A percentile compares a stretch with the other conserved stretches of the same genome.
phyloP scores from a whole-genome alignment of 2,329 filamentous ascomycete genomes.

The Aspergillus neoniger region DNA sequence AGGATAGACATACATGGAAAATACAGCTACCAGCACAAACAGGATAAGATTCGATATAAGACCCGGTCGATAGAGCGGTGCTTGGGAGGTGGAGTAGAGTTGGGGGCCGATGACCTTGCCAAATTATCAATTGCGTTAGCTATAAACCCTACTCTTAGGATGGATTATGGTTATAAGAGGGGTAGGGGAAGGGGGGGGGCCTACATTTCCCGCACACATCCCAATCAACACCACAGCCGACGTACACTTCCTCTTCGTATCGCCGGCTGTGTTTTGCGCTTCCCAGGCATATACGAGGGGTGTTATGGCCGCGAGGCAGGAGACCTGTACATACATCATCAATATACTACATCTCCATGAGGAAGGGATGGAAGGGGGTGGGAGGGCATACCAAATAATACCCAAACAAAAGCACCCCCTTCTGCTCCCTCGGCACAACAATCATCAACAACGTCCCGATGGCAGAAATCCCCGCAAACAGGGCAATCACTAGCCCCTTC shows the following conservation, averaged over 20 bases:
- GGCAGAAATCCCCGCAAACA: slow-evolving; percentile 41
- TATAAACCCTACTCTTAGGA: no score
- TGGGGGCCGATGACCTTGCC: slow-evolving; percentile 33
- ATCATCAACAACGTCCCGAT: slow-evolving; percentile 53
- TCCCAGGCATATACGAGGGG: slow-evolving; percentile 41
- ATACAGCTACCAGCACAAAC: slow-evolving; percentile 33
- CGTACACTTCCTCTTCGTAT: slow-evolving; percentile 42
- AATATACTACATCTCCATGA: no score
- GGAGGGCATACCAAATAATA: slow-evolving; percentile 50
- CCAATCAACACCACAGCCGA: slow-evolving; percentile 39
- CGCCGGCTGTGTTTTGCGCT: slow-evolving; percentile 40
- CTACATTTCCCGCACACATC: slow-evolving; percentile 41
- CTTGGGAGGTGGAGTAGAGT: slow-evolving; percentile 37
- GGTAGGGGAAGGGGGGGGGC: accelerated
- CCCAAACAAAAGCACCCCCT: slow-evolving; percentile 53
- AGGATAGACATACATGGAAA: slow-evolving; percentile 25
- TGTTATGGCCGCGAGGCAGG: slow-evolving; percentile 37
- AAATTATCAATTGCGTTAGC: no score
- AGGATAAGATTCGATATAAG: slow-evolving; percentile 37
- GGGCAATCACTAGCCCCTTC: slow-evolving; percentile 49
- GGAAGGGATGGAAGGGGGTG: not conserved
- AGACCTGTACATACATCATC: slow-evolving; percentile 19
- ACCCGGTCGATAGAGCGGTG: slow-evolving; percentile 37
- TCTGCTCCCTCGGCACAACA: slow-evolving; percentile 49
- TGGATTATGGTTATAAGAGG: no score